Evolutionary conservation across 306 rosid genomes (phyloP).

Genomic region (Astragalus glycyphyllos): DNA sequence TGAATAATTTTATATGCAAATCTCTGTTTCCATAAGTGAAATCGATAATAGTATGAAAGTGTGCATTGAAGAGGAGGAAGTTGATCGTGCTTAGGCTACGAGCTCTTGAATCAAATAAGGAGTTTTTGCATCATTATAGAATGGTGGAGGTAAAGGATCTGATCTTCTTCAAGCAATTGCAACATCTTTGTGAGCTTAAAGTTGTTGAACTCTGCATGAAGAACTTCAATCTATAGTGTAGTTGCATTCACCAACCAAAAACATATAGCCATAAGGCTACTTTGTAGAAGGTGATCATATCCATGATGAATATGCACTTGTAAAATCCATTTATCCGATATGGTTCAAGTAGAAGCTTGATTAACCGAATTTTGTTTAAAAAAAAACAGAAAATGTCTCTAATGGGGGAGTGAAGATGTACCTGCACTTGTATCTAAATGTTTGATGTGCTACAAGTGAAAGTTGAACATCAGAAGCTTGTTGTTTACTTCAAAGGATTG

Average conservation of each 20-base stretch:
- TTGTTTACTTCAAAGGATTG: too few species aligned
- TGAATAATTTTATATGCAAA: constrained; percentile 48
- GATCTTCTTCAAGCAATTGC: constrained; percentile 78
- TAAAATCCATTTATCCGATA: constrained; percentile 30
- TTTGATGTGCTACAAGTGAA: too few species aligned
- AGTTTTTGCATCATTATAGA: constrained; percentile 65
- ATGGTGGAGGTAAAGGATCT: constrained; percentile 76
- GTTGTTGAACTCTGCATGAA: constrained; percentile 57
- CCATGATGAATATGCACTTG: constrained; percentile 38
- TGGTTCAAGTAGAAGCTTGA: constrained; percentile 20
- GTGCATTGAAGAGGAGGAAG: constrained; percentile 72
- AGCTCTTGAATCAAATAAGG: constrained; percentile 75
- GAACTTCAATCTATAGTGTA: constrained; percentile 44
- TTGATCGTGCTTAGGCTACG: constrained; percentile 75
- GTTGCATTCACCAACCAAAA: constrained; percentile 38
- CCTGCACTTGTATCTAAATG: too few species aligned
- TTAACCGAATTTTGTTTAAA: constrained; percentile 43
- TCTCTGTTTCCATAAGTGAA: constrained; percentile 39
- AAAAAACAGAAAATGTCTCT: too few species aligned
- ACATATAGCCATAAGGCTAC: too few species aligned
- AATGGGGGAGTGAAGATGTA: too few species aligned
- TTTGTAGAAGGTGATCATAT: constrained; percentile 19
- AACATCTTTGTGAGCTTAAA: constrained; percentile 76
- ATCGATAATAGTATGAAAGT: constrained; percentile 49
- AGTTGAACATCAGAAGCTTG: too few species aligned